These are phyloP conservation scores for Nicotiana benthamiana DNA, from an alignment of 257 asterid species.

Conservation along the genomic window DNA sequence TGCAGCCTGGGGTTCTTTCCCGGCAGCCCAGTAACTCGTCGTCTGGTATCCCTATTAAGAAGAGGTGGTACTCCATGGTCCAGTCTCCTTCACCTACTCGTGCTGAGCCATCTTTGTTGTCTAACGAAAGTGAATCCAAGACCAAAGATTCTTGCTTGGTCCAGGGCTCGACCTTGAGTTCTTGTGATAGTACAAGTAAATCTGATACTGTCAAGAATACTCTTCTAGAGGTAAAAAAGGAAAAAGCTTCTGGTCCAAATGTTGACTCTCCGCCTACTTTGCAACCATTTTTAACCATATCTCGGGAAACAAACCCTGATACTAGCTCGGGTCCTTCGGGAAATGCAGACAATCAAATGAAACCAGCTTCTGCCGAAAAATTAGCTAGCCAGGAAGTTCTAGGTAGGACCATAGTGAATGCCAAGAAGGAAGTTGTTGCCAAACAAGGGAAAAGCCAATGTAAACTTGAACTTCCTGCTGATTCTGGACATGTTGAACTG, in stretches of 20 bases:
- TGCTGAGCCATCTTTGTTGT: conserved; percentile 24
- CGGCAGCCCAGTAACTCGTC: conserved; percentile 40
- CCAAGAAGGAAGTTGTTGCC: conserved; percentile 33
- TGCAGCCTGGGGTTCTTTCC: conserved; percentile 45
- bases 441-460: conserved; percentile 24
- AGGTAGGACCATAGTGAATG: conserved; percentile 12
- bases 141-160: conserved; percentile 15
- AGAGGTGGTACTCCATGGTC: conserved; percentile 54
- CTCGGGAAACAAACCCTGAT: conserved; percentile 18
- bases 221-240: conserved; percentile 24
- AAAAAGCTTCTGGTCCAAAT: conserved; percentile 6
- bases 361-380: conserved; percentile 19
- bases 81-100: conserved; percentile 42
- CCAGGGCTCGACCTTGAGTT: conserved; percentile 12
- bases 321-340: conserved; percentile 18
- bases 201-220: conserved; percentile 29
- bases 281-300: conserved; percentile 20
- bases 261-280: conserved; percentile 11
- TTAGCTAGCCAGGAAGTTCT: conserved; percentile 16
- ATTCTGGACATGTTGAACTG: conserved; percentile 31
- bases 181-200: conserved; percentile 16
- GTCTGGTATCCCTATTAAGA: conserved; percentile 69
- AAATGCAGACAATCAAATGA: conserved; percentile 17
- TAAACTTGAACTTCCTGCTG: conserved; percentile 21
- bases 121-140: conserved; percentile 21